Evolutionary conservation across 2,329 filamentous ascomycete genomes (phyloP), one percentile per base, ranked within the genome.

Genomic region (Trichoderma citrinoviride): DNA sequence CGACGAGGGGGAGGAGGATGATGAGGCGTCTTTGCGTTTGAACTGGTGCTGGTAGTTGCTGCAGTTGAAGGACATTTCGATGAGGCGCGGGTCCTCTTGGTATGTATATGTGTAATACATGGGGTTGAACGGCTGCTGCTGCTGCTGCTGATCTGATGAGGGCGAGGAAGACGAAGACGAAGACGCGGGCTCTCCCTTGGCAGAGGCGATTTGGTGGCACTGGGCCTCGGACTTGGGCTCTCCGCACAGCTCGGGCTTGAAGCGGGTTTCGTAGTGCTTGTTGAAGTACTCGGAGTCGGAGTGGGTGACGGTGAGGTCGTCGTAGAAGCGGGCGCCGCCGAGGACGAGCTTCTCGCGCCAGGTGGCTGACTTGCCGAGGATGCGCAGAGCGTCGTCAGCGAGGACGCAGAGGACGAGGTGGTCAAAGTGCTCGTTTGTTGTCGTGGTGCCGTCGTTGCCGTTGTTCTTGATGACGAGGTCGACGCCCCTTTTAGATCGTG

Each of bases 1-100:
- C 1, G 69, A 43, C 10, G 66, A 55, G 19, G 71, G 72, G 0
- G 73, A 73, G 0, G 73, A 73, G 3, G 17, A 15, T 6, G 17
- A 0, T 3, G 49, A 29, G 1, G 25, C 6, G 27, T 52, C 25
- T 7, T 33, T 33, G 10, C 19, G 17, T 1, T 86, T 85, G 67
- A 92, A 89, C 72, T 92, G 89, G 50, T 87, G 82, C 73, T 92
- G 89, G 75, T 92, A 91, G 73, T 91, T 90, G 43, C 87, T 89
- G 77, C 87, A 90, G 74, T 92, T 88, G 75, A 91, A 92, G 64
- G 84, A 88, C 87, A 89, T 89, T 73, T 89, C 86, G 7, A 89
- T 83, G 70, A 86, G 84, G 2, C 78, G 82, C 1, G 80, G 79
- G 69, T 88, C 82, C 15, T 81, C 66, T 0, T 79, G 75, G 72